These are phyloP conservation scores for Heteromeles arbutifolia DNA, from an alignment of 306 rosid genomes.

Conservation along the genomic window DNA sequence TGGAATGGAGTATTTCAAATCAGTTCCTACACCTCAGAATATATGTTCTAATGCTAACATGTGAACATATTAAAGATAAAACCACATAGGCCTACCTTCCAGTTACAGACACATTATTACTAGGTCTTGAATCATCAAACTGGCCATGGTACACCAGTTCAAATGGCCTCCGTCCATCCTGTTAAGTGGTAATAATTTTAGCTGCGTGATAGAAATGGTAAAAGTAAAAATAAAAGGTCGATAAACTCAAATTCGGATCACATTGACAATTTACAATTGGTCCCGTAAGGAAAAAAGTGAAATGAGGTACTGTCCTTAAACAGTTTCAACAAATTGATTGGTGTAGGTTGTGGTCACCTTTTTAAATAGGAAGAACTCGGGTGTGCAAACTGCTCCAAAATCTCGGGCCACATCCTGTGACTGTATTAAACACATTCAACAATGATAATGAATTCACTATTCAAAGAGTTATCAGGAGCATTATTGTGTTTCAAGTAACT, in stretches of 20 bases:
- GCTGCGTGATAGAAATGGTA: not conserved
- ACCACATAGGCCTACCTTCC: conserved; percentile 61
- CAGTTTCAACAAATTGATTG: not conserved
- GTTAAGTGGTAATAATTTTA: conserved; percentile 16
- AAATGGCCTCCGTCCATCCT: conserved; percentile 97
- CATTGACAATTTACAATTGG: not conserved
- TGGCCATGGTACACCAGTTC: conserved; percentile 95
- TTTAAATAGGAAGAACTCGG: conserved; percentile 78
- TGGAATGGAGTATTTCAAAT: conserved; percentile 1
- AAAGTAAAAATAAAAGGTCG: not conserved
- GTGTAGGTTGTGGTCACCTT: conserved; percentile 43
- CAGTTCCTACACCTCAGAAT: conserved; percentile 21
- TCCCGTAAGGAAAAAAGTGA: not conserved
- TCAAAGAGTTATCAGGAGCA: not conserved
- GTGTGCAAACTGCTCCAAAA: conserved; percentile 91
- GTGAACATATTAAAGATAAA: not conserved
- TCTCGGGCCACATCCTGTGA: conserved; percentile 76
- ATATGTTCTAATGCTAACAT: conserved; percentile 1
- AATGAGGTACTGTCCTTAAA: conserved; percentile 3
- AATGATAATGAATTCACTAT: not conserved
- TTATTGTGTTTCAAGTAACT: not conserved
- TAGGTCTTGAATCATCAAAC: conserved; percentile 92
- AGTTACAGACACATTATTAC: conserved; percentile 59
- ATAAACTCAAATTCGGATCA: conserved; percentile 4
- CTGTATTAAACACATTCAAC: conserved; percentile 35